Percentiles rank a stretch among this genome's conserved stretches.
Conservation (phyloP, 2,329 filamentous ascomycete genomes). For the Aspergillus sp. region DNA sequence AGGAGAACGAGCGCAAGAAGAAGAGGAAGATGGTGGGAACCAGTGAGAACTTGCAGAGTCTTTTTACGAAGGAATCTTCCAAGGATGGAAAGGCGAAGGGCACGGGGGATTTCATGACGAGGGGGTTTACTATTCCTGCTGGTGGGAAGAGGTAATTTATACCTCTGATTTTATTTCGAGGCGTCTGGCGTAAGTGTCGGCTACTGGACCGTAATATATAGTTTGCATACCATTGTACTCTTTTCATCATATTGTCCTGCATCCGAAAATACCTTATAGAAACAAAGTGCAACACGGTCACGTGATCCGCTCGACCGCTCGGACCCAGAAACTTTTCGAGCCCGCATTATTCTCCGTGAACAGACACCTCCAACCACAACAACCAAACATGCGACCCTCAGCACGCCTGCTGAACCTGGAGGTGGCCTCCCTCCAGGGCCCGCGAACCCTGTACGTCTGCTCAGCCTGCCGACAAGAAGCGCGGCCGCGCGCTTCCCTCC, state of each 20-base stretch:
- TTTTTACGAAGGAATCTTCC: conserved; percentile 41
- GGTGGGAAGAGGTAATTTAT: conserved; percentile 28
- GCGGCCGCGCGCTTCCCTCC: conserved; percentile 20
- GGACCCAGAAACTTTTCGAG: too few species aligned
- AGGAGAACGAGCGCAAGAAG: conserved; percentile 77
- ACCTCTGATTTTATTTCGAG: neutral
- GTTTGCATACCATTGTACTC: neutral
- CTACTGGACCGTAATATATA: conserved; percentile 5
- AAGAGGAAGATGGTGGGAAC: conserved; percentile 60
- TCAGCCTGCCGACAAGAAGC: conserved; percentile 33
- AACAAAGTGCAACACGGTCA: too few species aligned
- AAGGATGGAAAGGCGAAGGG: conserved; percentile 37
- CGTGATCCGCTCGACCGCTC: too few species aligned
- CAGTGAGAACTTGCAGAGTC: conserved; percentile 48
- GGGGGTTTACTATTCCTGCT: conserved; percentile 47
- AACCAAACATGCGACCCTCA: conserved; percentile 30
- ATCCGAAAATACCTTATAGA: too few species aligned
- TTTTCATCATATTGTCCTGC: too few species aligned
- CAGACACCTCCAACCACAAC: too few species aligned
- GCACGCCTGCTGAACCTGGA: conserved; percentile 31
- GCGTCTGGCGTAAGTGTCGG: conserved; percentile 4
- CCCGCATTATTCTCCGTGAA: too few species aligned
- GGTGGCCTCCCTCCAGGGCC: conserved; percentile 19
- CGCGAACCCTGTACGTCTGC: conserved; percentile 30
- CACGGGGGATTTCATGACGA: conserved; percentile 51